A percentile compares a stretch with the other conserved stretches of the same genome.
These are phyloP conservation scores for Trichoderma pleuroti DNA, from an alignment of 2,329 filamentous ascomycete genomes.

Conservation along the genomic window DNA sequence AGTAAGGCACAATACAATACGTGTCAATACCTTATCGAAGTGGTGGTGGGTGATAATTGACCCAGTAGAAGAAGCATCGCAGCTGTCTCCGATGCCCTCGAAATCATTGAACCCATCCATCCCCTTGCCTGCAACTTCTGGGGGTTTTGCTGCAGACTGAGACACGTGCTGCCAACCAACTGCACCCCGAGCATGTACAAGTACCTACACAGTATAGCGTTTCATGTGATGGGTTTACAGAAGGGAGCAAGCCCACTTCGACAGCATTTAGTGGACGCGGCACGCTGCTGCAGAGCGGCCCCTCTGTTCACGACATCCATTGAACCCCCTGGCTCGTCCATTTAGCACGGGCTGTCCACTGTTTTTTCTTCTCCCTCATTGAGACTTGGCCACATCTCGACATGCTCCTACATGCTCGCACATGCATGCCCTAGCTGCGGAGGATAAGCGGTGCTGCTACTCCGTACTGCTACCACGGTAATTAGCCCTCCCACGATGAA, in stretches of 20 bases:
- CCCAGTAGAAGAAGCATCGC: not conserved
- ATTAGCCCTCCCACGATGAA: not conserved
- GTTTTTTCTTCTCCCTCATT: not conserved
- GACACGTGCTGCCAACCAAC: constrained; percentile 11
- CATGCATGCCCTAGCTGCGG: not conserved
- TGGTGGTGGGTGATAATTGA: not conserved
- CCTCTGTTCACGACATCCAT: not conserved
- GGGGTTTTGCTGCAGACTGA: constrained; percentile 10
- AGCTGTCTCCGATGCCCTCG: not conserved
- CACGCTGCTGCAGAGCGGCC: constrained; percentile 7
- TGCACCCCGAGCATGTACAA: constrained; percentile 1
- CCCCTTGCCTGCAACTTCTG: not conserved
- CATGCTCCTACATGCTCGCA: not conserved
- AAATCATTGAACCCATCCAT: not conserved
- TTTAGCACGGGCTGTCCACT: no score
- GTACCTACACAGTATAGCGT: not conserved
- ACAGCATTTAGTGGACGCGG: constrained; percentile 9
- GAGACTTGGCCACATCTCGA: no score
- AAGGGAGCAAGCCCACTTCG: not conserved
- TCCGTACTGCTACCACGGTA: not conserved
- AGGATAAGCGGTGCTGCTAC: not conserved
- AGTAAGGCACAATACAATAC: not conserved
- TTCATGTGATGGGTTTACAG: constrained; percentile 3
- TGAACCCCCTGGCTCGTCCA: not conserved
- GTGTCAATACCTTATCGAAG: not conserved